Percentiles rank a stretch among this genome's conserved stretches.
Evolutionary conservation across 2,329 filamentous ascomycete genomes (phyloP).

Genomic region (Hymenoscyphus fructigenus): DNA sequence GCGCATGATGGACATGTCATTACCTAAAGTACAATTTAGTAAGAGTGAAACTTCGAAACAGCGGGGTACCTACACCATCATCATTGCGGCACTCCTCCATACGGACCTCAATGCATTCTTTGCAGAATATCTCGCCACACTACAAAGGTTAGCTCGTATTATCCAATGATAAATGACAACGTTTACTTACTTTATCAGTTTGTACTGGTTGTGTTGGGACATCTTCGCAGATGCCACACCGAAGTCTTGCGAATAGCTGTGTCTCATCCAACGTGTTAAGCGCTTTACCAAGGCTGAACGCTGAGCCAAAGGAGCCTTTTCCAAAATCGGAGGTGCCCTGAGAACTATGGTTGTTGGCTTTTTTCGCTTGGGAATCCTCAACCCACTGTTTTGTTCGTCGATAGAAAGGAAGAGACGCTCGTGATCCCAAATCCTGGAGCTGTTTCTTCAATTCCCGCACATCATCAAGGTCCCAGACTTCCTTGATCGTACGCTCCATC

Average conservation of each 20-base stretch:
- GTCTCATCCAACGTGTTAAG: slow-evolving; percentile 34
- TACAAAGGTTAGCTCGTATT: slow-evolving; percentile 17
- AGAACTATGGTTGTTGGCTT: not conserved
- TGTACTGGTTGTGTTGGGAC: slow-evolving; percentile 45
- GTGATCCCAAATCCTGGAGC: slow-evolving; percentile 15
- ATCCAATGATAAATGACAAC: not conserved
- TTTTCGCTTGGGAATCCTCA: not conserved
- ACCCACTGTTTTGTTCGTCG: slow-evolving; percentile 33
- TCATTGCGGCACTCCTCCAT: slow-evolving; percentile 33
- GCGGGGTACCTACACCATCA: slow-evolving; percentile 17
- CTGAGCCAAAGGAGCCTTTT: slow-evolving; percentile 31
- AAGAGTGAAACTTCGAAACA: not conserved
- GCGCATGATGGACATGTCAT: slow-evolving; percentile 28
- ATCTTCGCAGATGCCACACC: slow-evolving; percentile 45
- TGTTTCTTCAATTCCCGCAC: slow-evolving; percentile 19
- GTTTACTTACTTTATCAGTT: slow-evolving; percentile 22
- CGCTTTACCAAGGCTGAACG: slow-evolving; percentile 33
- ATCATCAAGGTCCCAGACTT: slow-evolving; percentile 34
- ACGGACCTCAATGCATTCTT: slow-evolving; percentile 43
- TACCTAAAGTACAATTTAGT: slow-evolving; percentile 8
- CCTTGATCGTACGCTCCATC: slow-evolving; percentile 34
- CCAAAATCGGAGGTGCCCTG: slow-evolving; percentile 24
- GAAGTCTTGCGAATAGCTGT: slow-evolving; percentile 36
- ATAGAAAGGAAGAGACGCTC: slow-evolving; percentile 26
- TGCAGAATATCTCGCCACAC: slow-evolving; percentile 58